Evolutionary conservation across 2,329 filamentous ascomycete genomes (phyloP).

Genomic region (Calonectria fujianensis): DNA sequence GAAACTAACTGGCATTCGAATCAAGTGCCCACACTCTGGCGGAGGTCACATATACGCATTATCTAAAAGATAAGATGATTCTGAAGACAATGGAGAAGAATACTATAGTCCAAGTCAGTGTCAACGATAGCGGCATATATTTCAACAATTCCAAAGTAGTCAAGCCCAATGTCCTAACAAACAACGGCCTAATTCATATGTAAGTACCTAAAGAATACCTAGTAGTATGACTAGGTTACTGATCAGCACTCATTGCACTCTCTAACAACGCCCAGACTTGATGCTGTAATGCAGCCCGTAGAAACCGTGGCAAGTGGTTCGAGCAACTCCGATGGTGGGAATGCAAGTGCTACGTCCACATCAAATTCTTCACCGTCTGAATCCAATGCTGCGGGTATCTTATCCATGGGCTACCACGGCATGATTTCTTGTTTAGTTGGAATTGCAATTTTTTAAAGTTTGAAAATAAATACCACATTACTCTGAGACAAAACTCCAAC

Average conservation of each 20-base stretch:
- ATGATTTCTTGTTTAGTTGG: not conserved
- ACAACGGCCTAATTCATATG: constrained; percentile 11
- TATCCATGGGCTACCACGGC: not conserved
- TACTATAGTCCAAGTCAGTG: constrained; percentile 1
- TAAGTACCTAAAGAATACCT: not conserved
- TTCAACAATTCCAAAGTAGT: constrained; percentile 20
- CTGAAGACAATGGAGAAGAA: constrained; percentile 6
- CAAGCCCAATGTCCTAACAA: constrained; percentile 11
- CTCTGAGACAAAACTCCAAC: too few relatives aligned
- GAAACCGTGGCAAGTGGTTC: not conserved
- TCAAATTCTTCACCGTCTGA: not conserved
- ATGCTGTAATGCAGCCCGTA: constrained; percentile 6
- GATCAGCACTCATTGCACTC: not conserved
- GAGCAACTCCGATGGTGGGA: not conserved
- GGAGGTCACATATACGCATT: constrained; percentile 9
- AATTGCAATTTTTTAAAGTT: not conserved
- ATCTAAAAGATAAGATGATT: constrained; percentile 13
- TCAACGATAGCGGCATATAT: constrained; percentile 6
- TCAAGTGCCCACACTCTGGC: constrained; percentile 9
- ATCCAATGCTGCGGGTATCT: not conserved
- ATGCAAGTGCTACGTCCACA: constrained; percentile 1
- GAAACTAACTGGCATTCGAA: not conserved
- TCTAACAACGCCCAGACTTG: not conserved
- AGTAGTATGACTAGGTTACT: not conserved
- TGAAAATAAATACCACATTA: not conserved